These are phyloP conservation scores for Aureobasidium sp. DNA, from an alignment of 2,329 filamentous ascomycete species.

Conservation along the genomic window DNA sequence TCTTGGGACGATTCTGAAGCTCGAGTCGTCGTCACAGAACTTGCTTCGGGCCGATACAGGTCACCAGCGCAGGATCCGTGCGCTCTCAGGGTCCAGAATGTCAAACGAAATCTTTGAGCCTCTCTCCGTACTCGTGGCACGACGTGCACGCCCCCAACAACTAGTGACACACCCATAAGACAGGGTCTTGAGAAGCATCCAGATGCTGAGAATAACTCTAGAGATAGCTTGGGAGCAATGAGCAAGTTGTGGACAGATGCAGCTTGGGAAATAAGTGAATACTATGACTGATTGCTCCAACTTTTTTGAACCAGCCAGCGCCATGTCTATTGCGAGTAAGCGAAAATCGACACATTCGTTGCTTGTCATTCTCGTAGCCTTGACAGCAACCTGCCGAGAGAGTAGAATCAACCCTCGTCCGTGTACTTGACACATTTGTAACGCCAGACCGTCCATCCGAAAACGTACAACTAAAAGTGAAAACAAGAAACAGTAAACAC, in stretches of 20 bases:
- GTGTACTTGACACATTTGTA: background rate
- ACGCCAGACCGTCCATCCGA: background rate
- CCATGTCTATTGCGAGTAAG: background rate
- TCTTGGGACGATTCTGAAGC: background rate
- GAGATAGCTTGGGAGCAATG: background rate
- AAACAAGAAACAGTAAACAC: background rate
- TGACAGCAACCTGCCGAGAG: background rate
- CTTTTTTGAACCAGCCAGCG: background rate
- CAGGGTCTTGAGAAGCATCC: background rate
- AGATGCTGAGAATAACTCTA: background rate
- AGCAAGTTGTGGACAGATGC: background rate
- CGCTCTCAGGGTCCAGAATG: background rate
- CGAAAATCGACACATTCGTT: background rate
- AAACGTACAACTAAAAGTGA: background rate
- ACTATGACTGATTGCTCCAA: background rate
- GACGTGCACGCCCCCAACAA: background rate
- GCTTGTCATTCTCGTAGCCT: constrained; percentile 6
- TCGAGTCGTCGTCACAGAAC: background rate
- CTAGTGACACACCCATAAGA: background rate
- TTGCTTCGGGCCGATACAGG: background rate
- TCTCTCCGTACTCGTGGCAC: background rate
- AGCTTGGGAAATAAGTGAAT: background rate
- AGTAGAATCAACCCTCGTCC: background rate
- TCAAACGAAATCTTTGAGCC: background rate
- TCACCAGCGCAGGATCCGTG: background rate